Conservation (phyloP, 176 grass and related monocot genomes). For the Melocanna baccifera region DNA sequence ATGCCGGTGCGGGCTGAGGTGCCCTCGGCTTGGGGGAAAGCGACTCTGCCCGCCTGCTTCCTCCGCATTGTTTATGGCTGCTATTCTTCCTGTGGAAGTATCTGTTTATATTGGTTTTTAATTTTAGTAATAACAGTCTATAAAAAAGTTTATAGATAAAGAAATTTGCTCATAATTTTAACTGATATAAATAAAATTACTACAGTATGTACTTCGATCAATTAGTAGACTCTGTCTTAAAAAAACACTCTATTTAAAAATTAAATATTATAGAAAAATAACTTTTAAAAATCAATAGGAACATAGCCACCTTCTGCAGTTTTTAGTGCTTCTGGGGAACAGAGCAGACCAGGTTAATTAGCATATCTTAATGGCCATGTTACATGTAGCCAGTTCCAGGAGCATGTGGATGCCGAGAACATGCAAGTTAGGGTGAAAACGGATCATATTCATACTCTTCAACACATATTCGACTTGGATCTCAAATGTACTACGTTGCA, state of each 20-base stretch:
- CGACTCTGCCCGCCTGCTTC: slow-evolving; percentile 2
- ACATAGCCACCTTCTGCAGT: too few species aligned
- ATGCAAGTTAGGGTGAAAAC: background rate
- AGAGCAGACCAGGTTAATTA: slow-evolving; percentile 7
- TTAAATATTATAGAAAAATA: too few species aligned
- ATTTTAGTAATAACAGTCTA: too few species aligned
- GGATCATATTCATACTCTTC: background rate
- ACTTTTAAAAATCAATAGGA: too few species aligned
- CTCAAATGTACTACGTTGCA: background rate
- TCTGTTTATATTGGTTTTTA: too few species aligned
- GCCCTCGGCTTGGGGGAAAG: slow-evolving; percentile 1
- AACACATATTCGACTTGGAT: background rate
- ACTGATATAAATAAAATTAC: too few species aligned
- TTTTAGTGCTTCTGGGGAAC: slow-evolving; percentile 32
- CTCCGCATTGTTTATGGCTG: background rate
- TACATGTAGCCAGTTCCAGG: slow-evolving; percentile 10
- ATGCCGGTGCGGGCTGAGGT: background rate
- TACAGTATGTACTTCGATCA: too few species aligned
- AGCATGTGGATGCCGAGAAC: background rate
- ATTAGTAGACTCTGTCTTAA: too few species aligned
- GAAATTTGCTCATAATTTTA: too few species aligned
- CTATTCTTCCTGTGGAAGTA: background rate
- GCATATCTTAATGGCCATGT: slow-evolving; percentile 8
- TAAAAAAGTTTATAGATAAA: too few species aligned
- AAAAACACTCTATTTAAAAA: too few species aligned